Percentiles rank a stretch among this genome's conserved stretches.
These are phyloP conservation scores for Collybia sp. DNA, from an alignment of 768 basidiomycete genomes.

Conservation along the genomic window DNA sequence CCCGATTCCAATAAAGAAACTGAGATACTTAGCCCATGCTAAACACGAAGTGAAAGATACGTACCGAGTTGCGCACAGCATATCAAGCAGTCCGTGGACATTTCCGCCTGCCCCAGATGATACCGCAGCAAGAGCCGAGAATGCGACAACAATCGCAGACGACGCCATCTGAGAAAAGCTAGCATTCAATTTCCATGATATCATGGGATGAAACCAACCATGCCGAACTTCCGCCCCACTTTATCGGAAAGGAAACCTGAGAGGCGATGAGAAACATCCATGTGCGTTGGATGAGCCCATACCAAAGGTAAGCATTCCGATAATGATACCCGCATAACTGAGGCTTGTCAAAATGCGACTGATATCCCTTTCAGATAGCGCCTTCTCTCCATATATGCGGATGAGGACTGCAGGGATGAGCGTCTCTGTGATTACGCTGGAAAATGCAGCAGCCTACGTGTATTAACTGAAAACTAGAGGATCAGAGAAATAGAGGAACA, in stretches of 20 bases:
- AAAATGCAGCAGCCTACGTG: constrained; percentile 35
- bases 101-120: constrained; percentile 72
- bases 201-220: constrained; percentile 43
- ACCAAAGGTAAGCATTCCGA: constrained; percentile 81
- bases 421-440: not conserved
- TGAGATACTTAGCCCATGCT: constrained; percentile 15
- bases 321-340: constrained; percentile 76
- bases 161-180: constrained; percentile 58
- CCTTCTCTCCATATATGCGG: constrained; percentile 59
- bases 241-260: constrained; percentile 73
- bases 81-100: constrained; percentile 62
- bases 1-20: constrained; percentile 85
- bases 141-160: constrained; percentile 77
- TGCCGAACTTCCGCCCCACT: constrained; percentile 81
- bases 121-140: constrained; percentile 80
- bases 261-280: not conserved
- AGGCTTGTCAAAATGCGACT: constrained; percentile 59
- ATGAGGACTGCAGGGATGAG: constrained; percentile 45
- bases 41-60: not conserved
- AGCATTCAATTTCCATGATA: not conserved
- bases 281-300: constrained; percentile 1
- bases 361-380: constrained; percentile 50
- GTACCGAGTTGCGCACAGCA: constrained; percentile 74
- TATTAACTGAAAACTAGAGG: constrained; percentile 48
- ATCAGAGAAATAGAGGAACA: not conserved